These are phyloP conservation scores for Forsythia viridissima DNA, from an alignment of 257 asterid genomes.

Conservation along the genomic window DNA sequence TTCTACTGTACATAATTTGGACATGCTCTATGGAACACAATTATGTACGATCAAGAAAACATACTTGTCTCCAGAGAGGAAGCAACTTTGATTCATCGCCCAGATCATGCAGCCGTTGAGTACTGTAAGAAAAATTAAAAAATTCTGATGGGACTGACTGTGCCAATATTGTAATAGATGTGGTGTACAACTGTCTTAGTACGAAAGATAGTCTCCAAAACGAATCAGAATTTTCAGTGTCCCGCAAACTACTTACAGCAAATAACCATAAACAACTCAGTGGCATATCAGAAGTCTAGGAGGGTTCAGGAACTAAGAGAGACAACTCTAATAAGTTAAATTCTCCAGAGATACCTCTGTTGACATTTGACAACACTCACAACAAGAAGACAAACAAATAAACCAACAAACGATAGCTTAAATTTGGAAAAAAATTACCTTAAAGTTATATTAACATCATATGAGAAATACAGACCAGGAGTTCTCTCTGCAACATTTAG, in stretches of 20 bases:
- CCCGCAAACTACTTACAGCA: background rate
- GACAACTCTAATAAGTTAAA: background rate
- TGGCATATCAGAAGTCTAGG: background rate
- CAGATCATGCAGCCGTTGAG: constrained; percentile 79
- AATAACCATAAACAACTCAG: background rate
- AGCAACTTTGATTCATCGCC: constrained; percentile 93
- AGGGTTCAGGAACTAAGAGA: background rate
- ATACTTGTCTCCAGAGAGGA: constrained; percentile 99
- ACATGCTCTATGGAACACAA: constrained; percentile 3
- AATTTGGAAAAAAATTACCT: constrained; percentile 50
- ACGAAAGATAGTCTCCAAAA: background rate
- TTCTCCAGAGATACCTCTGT: constrained; percentile 1
- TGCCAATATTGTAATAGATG: background rate
- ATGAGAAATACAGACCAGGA: constrained; percentile 82
- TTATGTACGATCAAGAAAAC: constrained; percentile 16
- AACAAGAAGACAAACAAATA: constrained; percentile 15
- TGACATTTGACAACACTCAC: background rate
- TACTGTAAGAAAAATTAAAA: constrained; percentile 45
- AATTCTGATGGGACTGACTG: background rate
- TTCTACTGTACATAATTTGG: constrained; percentile 2
- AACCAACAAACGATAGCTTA: constrained; percentile 10
- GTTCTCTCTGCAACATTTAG: constrained; percentile 70
- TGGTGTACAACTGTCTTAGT: background rate
- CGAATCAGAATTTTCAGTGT: background rate
- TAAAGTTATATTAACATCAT: constrained; percentile 85